These are phyloP conservation scores for Xylaria sp. DNA, from an alignment of 2,329 filamentous ascomycete genomes.

Conservation along the genomic window DNA sequence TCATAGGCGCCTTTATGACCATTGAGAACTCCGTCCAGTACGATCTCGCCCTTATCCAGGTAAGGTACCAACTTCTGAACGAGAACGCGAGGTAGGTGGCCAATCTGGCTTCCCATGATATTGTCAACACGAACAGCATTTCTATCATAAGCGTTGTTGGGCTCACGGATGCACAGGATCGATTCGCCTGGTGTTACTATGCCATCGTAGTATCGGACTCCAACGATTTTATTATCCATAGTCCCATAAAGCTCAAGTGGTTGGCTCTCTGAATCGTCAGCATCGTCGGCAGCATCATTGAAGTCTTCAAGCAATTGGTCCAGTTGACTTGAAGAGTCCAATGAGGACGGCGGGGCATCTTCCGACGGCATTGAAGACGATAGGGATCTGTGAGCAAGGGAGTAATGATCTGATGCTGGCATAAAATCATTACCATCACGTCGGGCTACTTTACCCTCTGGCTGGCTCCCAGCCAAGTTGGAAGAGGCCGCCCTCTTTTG, in stretches of 20 bases:
- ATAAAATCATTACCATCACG: conserved; percentile 25
- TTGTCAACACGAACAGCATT: conserved; percentile 86
- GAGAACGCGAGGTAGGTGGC: conserved; percentile 75
- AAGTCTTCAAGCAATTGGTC: conserved; percentile 35
- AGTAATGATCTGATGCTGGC: conserved; percentile 29
- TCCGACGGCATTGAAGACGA: conserved; percentile 30
- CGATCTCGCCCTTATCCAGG: conserved; percentile 69
- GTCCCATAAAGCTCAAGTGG: conserved; percentile 59
- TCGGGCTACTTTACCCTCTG: conserved; percentile 33
- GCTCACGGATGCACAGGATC: conserved; percentile 68
- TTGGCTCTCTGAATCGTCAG: conserved; percentile 51
- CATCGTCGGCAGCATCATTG: conserved; percentile 52
- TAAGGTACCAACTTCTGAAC: conserved; percentile 79
- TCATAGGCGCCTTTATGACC: conserved; percentile 74
- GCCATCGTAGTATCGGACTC: conserved; percentile 63
- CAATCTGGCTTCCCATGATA: conserved; percentile 78
- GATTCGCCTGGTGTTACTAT: conserved; percentile 67
- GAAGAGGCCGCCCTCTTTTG: conserved; percentile 37
- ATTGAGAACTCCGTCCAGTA: conserved; percentile 75
- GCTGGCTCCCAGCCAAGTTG: conserved; percentile 24
- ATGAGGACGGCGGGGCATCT: conserved; percentile 36
- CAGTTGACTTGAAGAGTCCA: conserved; percentile 28
- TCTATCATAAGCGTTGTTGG: conserved; percentile 71
- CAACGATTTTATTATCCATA: conserved; percentile 66
- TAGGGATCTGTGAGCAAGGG: conserved; percentile 8